These are phyloP conservation scores for Cutaneotrichosporon dermatis DNA, from an alignment of 1,284 basidiomycete genomes.

Conservation along the genomic window DNA sequence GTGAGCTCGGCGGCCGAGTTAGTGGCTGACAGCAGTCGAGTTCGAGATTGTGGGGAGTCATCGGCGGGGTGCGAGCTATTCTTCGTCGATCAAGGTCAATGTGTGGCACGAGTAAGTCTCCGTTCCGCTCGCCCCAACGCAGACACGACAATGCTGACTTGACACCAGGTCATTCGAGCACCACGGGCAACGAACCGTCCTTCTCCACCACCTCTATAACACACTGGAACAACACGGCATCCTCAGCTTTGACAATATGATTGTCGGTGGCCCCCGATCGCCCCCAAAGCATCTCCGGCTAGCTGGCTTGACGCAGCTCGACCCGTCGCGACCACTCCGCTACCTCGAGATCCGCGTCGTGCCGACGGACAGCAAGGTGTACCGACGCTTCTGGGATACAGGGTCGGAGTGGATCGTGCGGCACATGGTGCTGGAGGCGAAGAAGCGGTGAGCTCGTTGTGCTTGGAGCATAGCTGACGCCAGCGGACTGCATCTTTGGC, in stretches of 20 bases:
- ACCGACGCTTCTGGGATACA: background rate
- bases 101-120: background rate
- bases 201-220: background rate
- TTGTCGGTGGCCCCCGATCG: background rate
- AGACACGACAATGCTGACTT: too few relatives aligned
- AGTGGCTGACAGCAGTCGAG: background rate
- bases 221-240: background rate
- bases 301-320: background rate
- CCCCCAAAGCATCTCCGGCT: background rate
- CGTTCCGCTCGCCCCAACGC: too few relatives aligned
- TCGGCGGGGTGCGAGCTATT: background rate
- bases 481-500: background rate
- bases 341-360: background rate
- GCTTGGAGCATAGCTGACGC: background rate
- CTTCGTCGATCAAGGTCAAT: background rate
- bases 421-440: background rate
- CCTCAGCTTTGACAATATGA: background rate
- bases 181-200: background rate
- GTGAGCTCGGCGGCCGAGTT: background rate
- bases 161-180: background rate
- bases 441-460: background rate
- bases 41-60: background rate
- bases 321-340: background rate
- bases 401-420: background rate
- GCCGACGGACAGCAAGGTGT: background rate